Conservation (phyloP, 1,284 basidiomycete genomes). For the Ustilago vetiveriae region DNA sequence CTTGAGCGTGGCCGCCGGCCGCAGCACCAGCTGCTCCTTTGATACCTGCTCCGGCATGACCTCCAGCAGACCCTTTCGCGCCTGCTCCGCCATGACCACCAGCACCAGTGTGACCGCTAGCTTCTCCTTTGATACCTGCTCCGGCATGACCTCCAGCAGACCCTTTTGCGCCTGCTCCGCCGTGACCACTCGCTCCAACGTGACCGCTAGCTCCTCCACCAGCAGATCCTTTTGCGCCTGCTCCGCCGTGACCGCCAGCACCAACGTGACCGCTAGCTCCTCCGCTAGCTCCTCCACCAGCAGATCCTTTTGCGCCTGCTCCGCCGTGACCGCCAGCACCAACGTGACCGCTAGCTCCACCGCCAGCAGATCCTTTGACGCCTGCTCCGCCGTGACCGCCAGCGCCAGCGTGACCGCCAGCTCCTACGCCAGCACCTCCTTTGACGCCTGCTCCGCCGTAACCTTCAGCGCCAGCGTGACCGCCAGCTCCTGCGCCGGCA, state of each 20-base stretch:
- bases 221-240: too few species aligned
- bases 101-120: too few species aligned
- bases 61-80: too few species aligned
- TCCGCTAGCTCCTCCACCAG: constrained; percentile 14
- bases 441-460: neutral
- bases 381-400: neutral
- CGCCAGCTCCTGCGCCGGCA: neutral
- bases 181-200: too few species aligned
- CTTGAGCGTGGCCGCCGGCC: too few species aligned
- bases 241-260: constrained; percentile 9
- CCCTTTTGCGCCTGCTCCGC: too few species aligned
- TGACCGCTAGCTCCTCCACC: too few species aligned
- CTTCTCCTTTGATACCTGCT: too few species aligned
- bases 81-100: too few species aligned
- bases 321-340: constrained; percentile 8
- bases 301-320: constrained; percentile 8
- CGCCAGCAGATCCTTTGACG: neutral
- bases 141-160: too few species aligned
- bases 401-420: neutral
- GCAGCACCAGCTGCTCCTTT: too few species aligned
- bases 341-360: neutral
- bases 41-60: too few species aligned
- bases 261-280: constrained; percentile 12
- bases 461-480: neutral
- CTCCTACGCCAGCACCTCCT: neutral